These are phyloP conservation scores for Citrullus amarus DNA, from an alignment of 306 rosid species.

Conservation along the genomic window DNA sequence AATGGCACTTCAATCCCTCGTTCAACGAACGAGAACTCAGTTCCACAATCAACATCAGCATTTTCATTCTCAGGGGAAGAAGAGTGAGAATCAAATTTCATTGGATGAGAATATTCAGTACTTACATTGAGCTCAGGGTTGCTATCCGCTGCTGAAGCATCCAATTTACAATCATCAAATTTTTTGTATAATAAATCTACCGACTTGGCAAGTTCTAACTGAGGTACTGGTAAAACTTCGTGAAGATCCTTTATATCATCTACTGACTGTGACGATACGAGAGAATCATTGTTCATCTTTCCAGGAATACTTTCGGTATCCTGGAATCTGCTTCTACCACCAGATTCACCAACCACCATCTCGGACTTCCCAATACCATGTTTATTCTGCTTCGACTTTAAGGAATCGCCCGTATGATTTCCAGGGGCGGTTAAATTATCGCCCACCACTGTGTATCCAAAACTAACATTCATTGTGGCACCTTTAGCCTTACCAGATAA, in stretches of 20 bases:
- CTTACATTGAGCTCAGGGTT: constrained; percentile 24
- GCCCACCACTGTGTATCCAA: constrained; percentile 55
- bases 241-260: constrained; percentile 68
- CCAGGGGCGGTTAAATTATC: constrained; percentile 27
- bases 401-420: constrained; percentile 23
- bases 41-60: constrained; percentile 24
- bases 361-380: constrained; percentile 17
- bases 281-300: constrained; percentile 7
- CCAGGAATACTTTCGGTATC: constrained; percentile 33
- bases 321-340: constrained; percentile 31
- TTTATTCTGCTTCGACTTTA: constrained; percentile 24
- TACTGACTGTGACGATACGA: constrained; percentile 16
- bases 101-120: constrained; percentile 27
- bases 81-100: constrained; percentile 16
- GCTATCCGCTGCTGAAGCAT: constrained; percentile 16
- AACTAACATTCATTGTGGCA: constrained; percentile 73
- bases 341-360: constrained; percentile 25
- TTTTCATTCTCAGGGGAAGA: constrained; percentile 21
- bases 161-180: constrained; percentile 33
- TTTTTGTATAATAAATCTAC: constrained; percentile 31
- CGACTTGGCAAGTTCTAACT: constrained; percentile 38
- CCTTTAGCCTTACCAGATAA: constrained; percentile 68
- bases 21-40: constrained; percentile 38
- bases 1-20: constrained; percentile 40
- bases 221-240: constrained; percentile 40